phyloP scores from a whole-genome alignment of 2,329 filamentous ascomycete species.

The Fusarium cyanostomum region DNA sequence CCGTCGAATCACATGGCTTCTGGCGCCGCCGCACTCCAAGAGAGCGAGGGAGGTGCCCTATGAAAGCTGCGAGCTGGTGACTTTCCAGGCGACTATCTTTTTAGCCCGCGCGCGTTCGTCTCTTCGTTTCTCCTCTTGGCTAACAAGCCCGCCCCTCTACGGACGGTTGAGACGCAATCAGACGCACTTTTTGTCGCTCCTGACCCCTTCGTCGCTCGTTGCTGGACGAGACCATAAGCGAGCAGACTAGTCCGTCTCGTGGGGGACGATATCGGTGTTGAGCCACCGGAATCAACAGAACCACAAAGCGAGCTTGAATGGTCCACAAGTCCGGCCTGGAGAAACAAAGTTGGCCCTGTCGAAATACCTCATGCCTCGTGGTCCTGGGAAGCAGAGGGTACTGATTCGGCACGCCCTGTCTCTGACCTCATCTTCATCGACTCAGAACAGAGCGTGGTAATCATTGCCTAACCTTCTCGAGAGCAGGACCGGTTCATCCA shows the following conservation, averaged over 20 bases:
- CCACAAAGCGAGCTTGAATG: not conserved
- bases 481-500: slow-evolving; percentile 9
- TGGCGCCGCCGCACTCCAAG: slow-evolving; percentile 27
- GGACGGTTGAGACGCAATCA: slow-evolving; percentile 6
- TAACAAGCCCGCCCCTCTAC: slow-evolving; percentile 10
- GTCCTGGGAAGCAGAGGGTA: slow-evolving; percentile 10
- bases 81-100: slow-evolving; percentile 33
- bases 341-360: slow-evolving; percentile 19
- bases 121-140: slow-evolving; percentile 22
- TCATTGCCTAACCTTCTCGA: slow-evolving; percentile 26
- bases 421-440: slow-evolving; percentile 35
- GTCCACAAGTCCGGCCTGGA: slow-evolving; percentile 8
- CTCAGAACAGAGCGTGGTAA: slow-evolving; percentile 12
- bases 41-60: slow-evolving; percentile 32
- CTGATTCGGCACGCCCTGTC: slow-evolving; percentile 27
- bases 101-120: slow-evolving; percentile 35
- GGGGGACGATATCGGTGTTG: slow-evolving; percentile 9
- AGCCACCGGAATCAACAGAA: not conserved
- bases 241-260: slow-evolving; percentile 15
- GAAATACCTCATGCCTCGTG: slow-evolving; percentile 31
- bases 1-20: slow-evolving; percentile 40
- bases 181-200: not conserved
- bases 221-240: not conserved
- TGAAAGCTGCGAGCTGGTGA: slow-evolving; percentile 38
- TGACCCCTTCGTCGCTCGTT: not conserved